These are phyloP conservation scores for Backusella circina DNA, from an alignment of 192 early-diverging fungal genomes.

Conservation along the genomic window DNA sequence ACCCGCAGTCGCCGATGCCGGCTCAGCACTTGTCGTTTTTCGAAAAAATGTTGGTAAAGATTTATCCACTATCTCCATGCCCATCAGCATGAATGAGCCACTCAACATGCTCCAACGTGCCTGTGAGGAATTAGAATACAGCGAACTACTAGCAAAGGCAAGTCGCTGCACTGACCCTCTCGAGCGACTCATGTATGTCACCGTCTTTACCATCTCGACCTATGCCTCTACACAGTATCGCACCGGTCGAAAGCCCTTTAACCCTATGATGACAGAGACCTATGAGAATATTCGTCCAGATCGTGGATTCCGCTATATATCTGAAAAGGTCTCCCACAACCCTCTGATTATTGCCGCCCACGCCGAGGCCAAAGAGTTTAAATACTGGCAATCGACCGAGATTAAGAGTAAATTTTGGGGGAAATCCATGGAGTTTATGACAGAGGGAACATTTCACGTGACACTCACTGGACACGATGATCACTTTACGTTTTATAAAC, in stretches of 20 bases:
- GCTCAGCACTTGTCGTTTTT: slow-evolving; percentile 83
- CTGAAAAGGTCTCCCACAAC: slow-evolving; percentile 96
- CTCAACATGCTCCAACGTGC: slow-evolving; percentile 89
- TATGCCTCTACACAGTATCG: slow-evolving; percentile 85
- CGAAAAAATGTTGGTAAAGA: slow-evolving; percentile 97
- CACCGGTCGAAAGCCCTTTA: slow-evolving; percentile 90
- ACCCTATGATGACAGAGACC: slow-evolving; percentile 96
- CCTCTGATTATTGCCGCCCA: slow-evolving; percentile 91
- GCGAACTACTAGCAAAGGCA: slow-evolving; percentile 76
- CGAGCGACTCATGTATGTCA: slow-evolving; percentile 75
- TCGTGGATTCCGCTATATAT: slow-evolving; percentile 84
- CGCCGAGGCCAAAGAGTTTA: slow-evolving; percentile 75
- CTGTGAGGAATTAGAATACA: slow-evolving; percentile 95
- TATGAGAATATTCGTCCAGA: slow-evolving; percentile 88
- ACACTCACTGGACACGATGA: slow-evolving; percentile 67
- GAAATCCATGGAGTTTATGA: slow-evolving; percentile 84
- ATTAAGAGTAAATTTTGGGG: slow-evolving; percentile 99
- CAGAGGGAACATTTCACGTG: slow-evolving; percentile 83
- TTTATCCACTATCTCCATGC: slow-evolving; percentile 95
- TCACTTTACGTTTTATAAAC: slow-evolving; percentile 85
- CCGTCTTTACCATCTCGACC: slow-evolving; percentile 83
- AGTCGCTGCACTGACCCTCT: slow-evolving; percentile 57
- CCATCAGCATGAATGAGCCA: slow-evolving; percentile 94
- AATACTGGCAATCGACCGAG: slow-evolving; percentile 85
- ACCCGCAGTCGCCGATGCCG: slow-evolving; percentile 73